These are phyloP conservation scores for Wickerhamomyces kurtzmanii DNA, from an alignment of 805 yeast species.

Conservation along the genomic window DNA sequence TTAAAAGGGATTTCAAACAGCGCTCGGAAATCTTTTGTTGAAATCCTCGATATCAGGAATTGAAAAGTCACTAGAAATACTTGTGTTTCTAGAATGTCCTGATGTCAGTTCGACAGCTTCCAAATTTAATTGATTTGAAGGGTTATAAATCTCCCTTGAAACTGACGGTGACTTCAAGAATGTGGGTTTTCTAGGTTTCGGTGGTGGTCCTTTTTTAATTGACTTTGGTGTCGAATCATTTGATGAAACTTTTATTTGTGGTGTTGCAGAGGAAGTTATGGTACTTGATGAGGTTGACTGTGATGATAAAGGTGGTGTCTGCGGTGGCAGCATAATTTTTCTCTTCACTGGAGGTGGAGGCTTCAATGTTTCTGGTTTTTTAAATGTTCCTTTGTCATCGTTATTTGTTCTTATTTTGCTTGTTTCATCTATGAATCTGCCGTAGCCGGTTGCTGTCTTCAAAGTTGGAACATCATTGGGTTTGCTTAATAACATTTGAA, in stretches of 20 bases:
- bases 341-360: slow-evolving; percentile 11
- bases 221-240: slow-evolving; percentile 4
- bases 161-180: slow-evolving; percentile 31
- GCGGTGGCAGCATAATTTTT: slow-evolving; percentile 9
- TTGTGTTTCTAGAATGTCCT: slow-evolving; percentile 1
- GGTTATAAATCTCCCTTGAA: not conserved
- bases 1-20: slow-evolving; percentile 33
- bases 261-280: slow-evolving; percentile 11
- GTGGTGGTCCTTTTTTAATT: slow-evolving; percentile 35
- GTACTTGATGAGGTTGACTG: slow-evolving; percentile 19
- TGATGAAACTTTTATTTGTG: slow-evolving; percentile 2
- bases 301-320: slow-evolving; percentile 15
- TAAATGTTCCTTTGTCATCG: slow-evolving; percentile 6
- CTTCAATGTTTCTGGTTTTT: slow-evolving; percentile 18
- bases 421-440: slow-evolving; percentile 31
- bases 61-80: slow-evolving; percentile 30
- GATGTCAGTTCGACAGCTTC: slow-evolving; percentile 1
- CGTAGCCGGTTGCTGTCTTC: slow-evolving; percentile 76
- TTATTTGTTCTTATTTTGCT: not conserved
- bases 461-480: slow-evolving; percentile 31
- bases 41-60: slow-evolving; percentile 48
- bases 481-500: slow-evolving; percentile 20
- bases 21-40: slow-evolving; percentile 51
- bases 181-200: slow-evolving; percentile 57
- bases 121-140: not conserved